phyloP scores from a whole-genome alignment of 345 rosid species.

The Eucalyptus microcorys region DNA sequence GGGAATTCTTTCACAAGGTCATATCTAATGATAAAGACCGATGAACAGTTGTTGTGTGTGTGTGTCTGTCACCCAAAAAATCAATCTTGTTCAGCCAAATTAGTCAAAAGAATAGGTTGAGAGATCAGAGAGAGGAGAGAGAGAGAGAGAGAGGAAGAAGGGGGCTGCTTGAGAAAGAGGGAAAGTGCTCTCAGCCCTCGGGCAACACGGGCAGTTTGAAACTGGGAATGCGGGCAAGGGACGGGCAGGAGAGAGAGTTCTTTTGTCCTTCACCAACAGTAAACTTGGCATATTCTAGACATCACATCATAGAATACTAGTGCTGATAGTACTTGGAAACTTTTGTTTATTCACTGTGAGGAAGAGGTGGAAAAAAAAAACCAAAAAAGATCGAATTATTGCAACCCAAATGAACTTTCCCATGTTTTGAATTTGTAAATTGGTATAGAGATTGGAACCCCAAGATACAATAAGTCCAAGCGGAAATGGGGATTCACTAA shows the following conservation, averaged over 20 bases:
- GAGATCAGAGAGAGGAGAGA: slow-evolving; percentile 14
- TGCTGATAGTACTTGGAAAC: neutral
- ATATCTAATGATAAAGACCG: neutral
- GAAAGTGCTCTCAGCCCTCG: slow-evolving; percentile 26
- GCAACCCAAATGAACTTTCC: neutral
- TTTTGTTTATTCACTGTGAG: neutral
- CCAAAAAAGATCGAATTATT: neutral
- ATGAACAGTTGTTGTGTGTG: neutral
- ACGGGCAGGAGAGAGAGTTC: slow-evolving; percentile 17
- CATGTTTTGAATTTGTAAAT: neutral
- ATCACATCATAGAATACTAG: neutral
- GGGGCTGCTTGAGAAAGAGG: slow-evolving; percentile 29
- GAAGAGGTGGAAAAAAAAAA: neutral
- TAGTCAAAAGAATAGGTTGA: slow-evolving; percentile 29
- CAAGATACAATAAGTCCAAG: neutral
- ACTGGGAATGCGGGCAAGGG: neutral
- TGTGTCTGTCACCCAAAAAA: neutral
- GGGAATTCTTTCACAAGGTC: neutral
- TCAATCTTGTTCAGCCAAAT: neutral
- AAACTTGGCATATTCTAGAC: slow-evolving; percentile 30
- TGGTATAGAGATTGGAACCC: neutral
- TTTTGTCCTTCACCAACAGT: slow-evolving; percentile 13
- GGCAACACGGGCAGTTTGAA: slow-evolving; percentile 59
- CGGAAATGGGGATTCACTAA: neutral
- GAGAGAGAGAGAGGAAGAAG: neutral